A percentile compares a stretch with the other conserved stretches of the same genome.
Evolutionary conservation across 805 yeast genomes (phyloP).

Genomic region (Metschnikowia shivogae): DNA sequence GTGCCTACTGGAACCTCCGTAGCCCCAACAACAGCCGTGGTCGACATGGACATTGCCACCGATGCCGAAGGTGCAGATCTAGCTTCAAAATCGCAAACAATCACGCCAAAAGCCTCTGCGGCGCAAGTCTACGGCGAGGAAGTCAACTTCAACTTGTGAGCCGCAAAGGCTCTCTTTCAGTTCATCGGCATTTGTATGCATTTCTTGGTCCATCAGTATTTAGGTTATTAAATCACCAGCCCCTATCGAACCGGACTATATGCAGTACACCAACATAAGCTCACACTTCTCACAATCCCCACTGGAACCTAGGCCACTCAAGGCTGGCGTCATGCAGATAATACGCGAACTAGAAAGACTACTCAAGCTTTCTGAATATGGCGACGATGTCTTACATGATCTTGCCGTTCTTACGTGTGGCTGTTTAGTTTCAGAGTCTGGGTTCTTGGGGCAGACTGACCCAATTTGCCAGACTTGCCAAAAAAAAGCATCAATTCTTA

Average conservation of each 20-base stretch:
- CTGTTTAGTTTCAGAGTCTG: conserved; percentile 35
- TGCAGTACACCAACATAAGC: no score
- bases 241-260: background rate
- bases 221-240: background rate
- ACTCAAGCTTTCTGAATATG: conserved; percentile 22
- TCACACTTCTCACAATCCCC: no score
- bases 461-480: conserved; percentile 26
- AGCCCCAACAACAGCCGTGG: background rate
- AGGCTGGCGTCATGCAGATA: conserved; percentile 1
- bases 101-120: background rate
- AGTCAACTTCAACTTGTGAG: conserved; percentile 1
- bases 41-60: background rate
- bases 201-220: background rate
- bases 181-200: background rate
- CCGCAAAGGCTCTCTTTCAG: background rate
- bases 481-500: conserved; percentile 19
- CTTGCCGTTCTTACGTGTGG: conserved; percentile 39
- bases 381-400: conserved; percentile 22
- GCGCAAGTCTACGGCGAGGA: conserved; percentile 3
- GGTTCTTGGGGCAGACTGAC: conserved; percentile 14
- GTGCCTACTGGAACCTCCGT: background rate
- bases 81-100: background rate
- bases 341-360: conserved; percentile 21
- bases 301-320: background rate
- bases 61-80: background rate